A percentile compares a stretch with the other conserved stretches of the same genome.
phyloP scores from a whole-genome alignment of 1,284 basidiomycete species.

The Omphalotus olearius region DNA sequence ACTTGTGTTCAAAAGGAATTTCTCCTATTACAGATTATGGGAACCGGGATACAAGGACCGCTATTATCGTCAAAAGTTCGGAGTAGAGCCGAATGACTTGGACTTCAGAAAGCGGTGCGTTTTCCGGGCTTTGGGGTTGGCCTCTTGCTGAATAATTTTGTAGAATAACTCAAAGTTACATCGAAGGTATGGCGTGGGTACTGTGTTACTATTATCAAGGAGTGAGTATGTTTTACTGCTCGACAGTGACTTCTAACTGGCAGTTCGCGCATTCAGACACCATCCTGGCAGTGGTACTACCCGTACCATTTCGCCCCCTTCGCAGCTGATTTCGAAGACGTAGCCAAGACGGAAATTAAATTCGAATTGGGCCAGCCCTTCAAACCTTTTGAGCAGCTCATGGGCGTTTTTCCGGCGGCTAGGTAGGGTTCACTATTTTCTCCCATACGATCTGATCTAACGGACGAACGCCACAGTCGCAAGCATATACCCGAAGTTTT shows the following conservation, averaged over 20 bases:
- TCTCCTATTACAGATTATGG: conserved; percentile 62
- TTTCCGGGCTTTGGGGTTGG: conserved; percentile 2
- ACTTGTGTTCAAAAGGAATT: conserved; percentile 18
- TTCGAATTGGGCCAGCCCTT: conserved; percentile 86
- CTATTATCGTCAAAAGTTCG: conserved; percentile 96
- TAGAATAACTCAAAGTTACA: conserved; percentile 81
- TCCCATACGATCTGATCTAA: conserved; percentile 14
- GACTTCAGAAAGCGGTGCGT: conserved; percentile 76
- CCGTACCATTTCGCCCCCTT: conserved; percentile 99
- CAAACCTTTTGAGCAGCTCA: conserved; percentile 95
- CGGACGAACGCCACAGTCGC: conserved; percentile 49
- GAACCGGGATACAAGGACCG: conserved; percentile 94
- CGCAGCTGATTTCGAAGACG: conserved; percentile 88
- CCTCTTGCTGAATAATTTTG: conserved; percentile 11
- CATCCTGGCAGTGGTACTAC: conserved; percentile 99
- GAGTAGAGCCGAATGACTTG: conserved; percentile 65
- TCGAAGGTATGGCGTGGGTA: conserved; percentile 97
- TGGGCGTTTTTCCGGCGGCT: conserved; percentile 96
- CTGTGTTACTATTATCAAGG: conserved; percentile 99
- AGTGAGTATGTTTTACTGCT: conserved; percentile 40
- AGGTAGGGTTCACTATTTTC: conserved; percentile 44
- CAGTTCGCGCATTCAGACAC: conserved; percentile 49
- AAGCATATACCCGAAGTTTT: conserved; percentile 85
- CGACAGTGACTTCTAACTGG: conserved; percentile 4
- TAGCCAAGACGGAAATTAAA: conserved; percentile 76